A percentile compares a stretch with the other conserved stretches of the same genome.
phyloP scores from a whole-genome alignment of 106 monocot species.

The Dendrobium catenatum region DNA sequence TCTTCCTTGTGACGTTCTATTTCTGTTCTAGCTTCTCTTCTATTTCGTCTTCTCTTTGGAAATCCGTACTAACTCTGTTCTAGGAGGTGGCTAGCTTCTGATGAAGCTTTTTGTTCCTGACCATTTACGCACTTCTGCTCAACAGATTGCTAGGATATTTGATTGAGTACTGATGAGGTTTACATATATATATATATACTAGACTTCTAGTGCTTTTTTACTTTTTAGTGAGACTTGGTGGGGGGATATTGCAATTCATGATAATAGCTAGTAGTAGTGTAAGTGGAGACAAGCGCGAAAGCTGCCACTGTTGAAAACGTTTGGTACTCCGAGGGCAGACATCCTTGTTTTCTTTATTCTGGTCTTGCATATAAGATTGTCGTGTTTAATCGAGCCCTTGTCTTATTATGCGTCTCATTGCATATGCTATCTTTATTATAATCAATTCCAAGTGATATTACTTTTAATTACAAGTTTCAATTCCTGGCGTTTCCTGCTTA shows the following conservation, averaged over 20 bases:
- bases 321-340: neutral
- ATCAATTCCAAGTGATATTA: too few species aligned
- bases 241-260: neutral
- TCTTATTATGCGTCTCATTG: neutral
- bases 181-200: neutral
- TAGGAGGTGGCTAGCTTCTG: neutral
- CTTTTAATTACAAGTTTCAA: too few species aligned
- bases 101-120: too few species aligned
- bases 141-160: too few species aligned
- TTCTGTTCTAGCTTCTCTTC: neutral
- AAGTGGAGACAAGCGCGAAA: slow-evolving; percentile 5
- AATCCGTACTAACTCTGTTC: neutral
- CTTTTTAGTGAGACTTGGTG: neutral
- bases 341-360: slow-evolving; percentile 11
- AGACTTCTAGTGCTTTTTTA: neutral
- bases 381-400: neutral
- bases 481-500: too few species aligned
- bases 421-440: too few species aligned
- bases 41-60: neutral
- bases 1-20: neutral
- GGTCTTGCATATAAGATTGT: neutral
- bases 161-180: too few species aligned
- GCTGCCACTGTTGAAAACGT: neutral
- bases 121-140: too few species aligned
- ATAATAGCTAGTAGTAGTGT: neutral